Base-by-base conservation (phyloP, 179 eudicot species). In the Vitellaria paradoxa region DNA sequence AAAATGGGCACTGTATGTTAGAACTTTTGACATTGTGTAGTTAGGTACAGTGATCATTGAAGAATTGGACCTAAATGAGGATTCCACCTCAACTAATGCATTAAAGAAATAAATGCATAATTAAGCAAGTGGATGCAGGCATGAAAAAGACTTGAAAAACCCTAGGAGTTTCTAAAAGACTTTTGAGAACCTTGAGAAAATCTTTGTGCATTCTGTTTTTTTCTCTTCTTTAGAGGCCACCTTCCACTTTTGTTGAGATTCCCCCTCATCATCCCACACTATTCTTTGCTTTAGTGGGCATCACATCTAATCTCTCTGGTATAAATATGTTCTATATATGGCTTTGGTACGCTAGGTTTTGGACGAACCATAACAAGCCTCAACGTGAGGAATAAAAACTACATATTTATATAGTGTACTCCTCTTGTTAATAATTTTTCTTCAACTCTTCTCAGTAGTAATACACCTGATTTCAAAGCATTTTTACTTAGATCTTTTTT, bases 221-320 rank as follows among this genome's bases (percentile, higher is more conserved):
- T 15, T 15, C 75, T 72, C 75, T 55, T 26, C 63, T 71, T 71
- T 55, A 53, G 75, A 71, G 18, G 63, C 75, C 75, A 72, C 75
- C 75, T 26, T 71, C 75, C 75, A 55, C 49, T 56, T 70, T 70
- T 70, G 61, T 70, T 52, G 74, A 70, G 74, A 70, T 70, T 70
- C 74, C 59, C 59, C 59, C 73, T 47, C 52, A 47, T 9, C 52
- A 47, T 47, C 63, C 63, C 72, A 68, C 72, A 26, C 75, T 9
- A 2, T 3, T 8, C 45, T 30, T 30, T 24, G 46, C 63, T 24
- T 53, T 72, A 72, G 75, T 72, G 75, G 75, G 75, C 45, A 72
- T 55, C 75, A 68, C 75, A 55, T 30, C 63, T 17, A 9, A 24
- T 17, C 63, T 26, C 47, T 4, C 37, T 30, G 57, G 57, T 13